Conservation (phyloP, 2,329 filamentous ascomycete species). For the Huntiella bhutanensis region DNA sequence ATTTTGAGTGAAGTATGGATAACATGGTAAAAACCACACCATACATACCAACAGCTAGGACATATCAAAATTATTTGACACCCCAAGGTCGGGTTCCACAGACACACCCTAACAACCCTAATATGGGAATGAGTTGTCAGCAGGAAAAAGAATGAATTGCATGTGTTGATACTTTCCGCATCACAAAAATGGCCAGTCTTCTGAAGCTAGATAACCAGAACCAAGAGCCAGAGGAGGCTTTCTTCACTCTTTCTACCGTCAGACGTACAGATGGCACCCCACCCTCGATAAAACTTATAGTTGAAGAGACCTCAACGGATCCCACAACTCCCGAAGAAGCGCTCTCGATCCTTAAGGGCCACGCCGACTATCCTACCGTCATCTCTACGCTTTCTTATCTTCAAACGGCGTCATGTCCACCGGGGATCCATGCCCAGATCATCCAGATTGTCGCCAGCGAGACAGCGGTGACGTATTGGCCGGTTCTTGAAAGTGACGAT, state of each 20-base stretch:
- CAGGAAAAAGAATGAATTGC: too few species aligned
- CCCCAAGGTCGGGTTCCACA: too few species aligned
- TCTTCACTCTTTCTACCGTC: slow-evolving; percentile 17
- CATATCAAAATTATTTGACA: too few species aligned
- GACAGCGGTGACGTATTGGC: slow-evolving; percentile 72
- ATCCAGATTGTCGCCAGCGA: slow-evolving; percentile 54
- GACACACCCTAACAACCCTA: too few species aligned
- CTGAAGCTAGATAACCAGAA: slow-evolving; percentile 34
- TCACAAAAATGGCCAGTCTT: slow-evolving; percentile 18
- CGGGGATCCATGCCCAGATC: slow-evolving; percentile 30
- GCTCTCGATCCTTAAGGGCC: slow-evolving; percentile 38
- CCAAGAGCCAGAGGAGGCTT: slow-evolving; percentile 15
- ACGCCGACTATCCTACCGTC: slow-evolving; percentile 43
- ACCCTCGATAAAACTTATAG: neutral
- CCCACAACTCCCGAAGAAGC: slow-evolving; percentile 27
- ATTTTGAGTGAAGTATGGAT: too few species aligned
- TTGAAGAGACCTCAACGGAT: neutral
- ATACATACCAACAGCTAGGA: too few species aligned
- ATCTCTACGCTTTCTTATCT: slow-evolving; percentile 34
- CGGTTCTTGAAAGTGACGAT: slow-evolving; percentile 22
- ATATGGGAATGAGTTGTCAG: too few species aligned
- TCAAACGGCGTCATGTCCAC: too few species aligned
- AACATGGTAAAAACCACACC: too few species aligned
- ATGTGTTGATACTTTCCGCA: too few species aligned
- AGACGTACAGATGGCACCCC: neutral